Conservation (phyloP, 2,329 filamentous ascomycete species). For the Calonectria fujianensis region DNA sequence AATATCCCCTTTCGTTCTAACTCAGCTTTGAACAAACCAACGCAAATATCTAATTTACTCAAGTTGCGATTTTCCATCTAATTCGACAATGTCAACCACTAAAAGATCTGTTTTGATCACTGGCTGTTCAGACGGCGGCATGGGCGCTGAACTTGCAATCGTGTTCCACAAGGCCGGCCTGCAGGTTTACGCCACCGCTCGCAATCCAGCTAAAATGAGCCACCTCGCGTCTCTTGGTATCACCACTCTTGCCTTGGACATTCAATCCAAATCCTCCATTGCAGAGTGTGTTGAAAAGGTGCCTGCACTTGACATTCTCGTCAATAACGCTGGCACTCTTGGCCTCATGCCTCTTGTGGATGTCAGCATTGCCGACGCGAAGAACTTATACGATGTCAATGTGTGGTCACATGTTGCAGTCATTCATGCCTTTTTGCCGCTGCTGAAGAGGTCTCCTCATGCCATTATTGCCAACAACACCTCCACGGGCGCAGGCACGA, state of each 20-base stretch:
- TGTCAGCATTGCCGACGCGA: slow-evolving; percentile 44
- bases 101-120: slow-evolving; percentile 58
- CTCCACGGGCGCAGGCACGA: slow-evolving; percentile 31
- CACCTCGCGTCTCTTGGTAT: slow-evolving; percentile 57
- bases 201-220: slow-evolving; percentile 57
- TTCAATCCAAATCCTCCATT: slow-evolving; percentile 59
- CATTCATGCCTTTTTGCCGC: slow-evolving; percentile 49
- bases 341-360: slow-evolving; percentile 53
- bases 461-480: slow-evolving; percentile 51
- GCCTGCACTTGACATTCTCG: slow-evolving; percentile 50
- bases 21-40: not conserved
- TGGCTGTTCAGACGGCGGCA: slow-evolving; percentile 62
- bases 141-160: slow-evolving; percentile 62
- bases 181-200: slow-evolving; percentile 63
- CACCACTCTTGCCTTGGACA: slow-evolving; percentile 62
- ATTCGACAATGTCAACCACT: not conserved
- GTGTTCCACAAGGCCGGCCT: slow-evolving; percentile 61
- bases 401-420: slow-evolving; percentile 52
- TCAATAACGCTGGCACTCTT: slow-evolving; percentile 57
- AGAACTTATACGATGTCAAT: slow-evolving; percentile 53
- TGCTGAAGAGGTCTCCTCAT: slow-evolving; percentile 45
- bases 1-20: not conserved
- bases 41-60: not conserved
- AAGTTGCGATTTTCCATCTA: not conserved
- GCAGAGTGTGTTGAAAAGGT: slow-evolving; percentile 3